Evolutionary conservation across 345 rosid genomes (phyloP), one percentile per base, ranked within the genome.

Genomic region (Balakata baccata): DNA sequence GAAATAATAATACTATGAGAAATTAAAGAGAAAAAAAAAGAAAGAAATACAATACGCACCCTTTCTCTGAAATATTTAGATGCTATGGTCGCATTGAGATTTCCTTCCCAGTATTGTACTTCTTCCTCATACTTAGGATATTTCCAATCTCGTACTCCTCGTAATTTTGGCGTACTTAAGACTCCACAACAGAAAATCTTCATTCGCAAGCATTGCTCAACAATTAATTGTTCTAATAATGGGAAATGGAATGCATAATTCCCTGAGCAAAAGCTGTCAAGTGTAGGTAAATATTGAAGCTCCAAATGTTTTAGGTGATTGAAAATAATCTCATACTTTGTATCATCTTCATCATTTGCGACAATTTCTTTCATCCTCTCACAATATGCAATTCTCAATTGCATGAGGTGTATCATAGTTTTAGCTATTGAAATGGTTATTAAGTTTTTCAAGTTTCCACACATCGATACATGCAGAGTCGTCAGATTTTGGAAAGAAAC

Each of bases 401-500:
- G 59, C 46, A 25, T 11, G 11, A 81, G 78, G 17, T 50, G 45
- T 47, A 60, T n/a, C 7, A 74, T 13, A 62, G 68, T 59, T 72
- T 74, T 67, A 41, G 78, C 81, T 3, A 63, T 61, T 14, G 70
- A 51, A 17, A 23, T 0, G 7, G 66, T 16, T 14, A 70, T 6
- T 22, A 81, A 73, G 25, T 39, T n/a, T 14, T 41, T 10, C 59
- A 74, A 52, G 41, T 14, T 41, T 2, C 54, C 11, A 6, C 81
- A 81, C 3, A 17, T 4, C 2, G 34, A 22, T 34, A 74, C 73
- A 1, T 71, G 11, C 7, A 61, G 11, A 60, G 50, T 39, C 1
- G 51, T 61, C 20, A 79, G 47, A 54, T 74, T 73, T 11, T 22
- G 10, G 7, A 82, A 74, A 37, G 72, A 41, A 41, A 41, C 7